Evolutionary conservation across 176 grass and related monocot species (phyloP).

Genomic region (Phragmites australis): DNA sequence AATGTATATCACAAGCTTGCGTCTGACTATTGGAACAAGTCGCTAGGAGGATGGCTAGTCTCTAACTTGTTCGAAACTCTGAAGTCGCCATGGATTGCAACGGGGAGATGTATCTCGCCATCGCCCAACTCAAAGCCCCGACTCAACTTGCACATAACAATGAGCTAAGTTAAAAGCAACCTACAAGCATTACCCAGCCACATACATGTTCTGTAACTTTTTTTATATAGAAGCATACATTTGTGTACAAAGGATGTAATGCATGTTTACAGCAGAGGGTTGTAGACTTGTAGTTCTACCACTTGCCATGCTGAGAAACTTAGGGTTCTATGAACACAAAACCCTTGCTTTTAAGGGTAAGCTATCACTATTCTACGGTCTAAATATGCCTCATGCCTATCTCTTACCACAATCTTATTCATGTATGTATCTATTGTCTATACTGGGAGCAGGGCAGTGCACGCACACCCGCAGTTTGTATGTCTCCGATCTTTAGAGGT

Average conservation of each 20-base stretch:
- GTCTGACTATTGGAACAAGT: too few species aligned
- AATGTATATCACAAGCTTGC: not conserved
- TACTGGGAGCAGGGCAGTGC: not conserved
- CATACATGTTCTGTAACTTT: not conserved
- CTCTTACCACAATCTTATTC: not conserved
- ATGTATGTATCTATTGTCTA: not conserved
- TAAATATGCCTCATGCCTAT: not conserved
- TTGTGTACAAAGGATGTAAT: too few species aligned
- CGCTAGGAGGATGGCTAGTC: not conserved
- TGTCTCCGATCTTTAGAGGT: constrained; percentile 9
- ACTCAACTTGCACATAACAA: not conserved
- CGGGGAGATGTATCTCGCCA: not conserved
- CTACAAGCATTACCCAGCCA: not conserved
- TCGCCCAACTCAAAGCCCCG: not conserved
- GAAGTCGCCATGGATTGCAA: not conserved
- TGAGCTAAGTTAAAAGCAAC: not conserved
- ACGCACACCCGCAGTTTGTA: not conserved
- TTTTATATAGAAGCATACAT: too few species aligned
- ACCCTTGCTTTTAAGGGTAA: constrained; percentile 21
- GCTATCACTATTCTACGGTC: constrained; percentile 4
- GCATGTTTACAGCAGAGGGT: not conserved
- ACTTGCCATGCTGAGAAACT: constrained; percentile 1
- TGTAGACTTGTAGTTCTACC: not conserved
- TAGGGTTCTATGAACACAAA: constrained; percentile 17
- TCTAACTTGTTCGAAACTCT: not conserved